These are phyloP conservation scores for Barbarea vulgaris DNA, from an alignment of 345 rosid genomes.

Conservation along the genomic window DNA sequence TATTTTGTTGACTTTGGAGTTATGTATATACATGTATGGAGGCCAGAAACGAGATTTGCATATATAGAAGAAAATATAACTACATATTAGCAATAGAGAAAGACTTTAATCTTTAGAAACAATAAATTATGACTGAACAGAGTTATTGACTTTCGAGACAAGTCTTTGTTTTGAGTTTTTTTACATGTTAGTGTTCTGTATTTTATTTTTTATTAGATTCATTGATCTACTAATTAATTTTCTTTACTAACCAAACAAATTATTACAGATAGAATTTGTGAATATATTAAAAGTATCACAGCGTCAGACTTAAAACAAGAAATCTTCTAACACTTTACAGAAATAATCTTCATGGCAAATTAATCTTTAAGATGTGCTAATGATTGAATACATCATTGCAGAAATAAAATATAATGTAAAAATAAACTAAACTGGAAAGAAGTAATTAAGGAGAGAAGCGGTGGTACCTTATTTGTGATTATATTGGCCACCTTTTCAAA, in stretches of 20 bases:
- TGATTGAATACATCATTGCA: background rate
- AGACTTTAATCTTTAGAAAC: background rate
- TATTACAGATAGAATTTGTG: background rate
- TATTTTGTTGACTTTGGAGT: background rate
- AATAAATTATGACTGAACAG: background rate
- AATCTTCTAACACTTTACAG: background rate
- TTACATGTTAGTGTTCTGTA: background rate
- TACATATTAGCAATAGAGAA: background rate
- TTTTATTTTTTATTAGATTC: background rate
- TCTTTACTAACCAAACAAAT: background rate
- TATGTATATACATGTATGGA: background rate
- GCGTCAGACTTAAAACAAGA: background rate
- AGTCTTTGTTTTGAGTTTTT: background rate
- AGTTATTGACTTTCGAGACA: background rate
- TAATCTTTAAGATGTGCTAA: background rate
- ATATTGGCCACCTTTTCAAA: too few species aligned
- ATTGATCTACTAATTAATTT: background rate
- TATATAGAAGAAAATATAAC: background rate
- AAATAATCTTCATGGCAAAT: background rate
- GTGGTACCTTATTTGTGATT: too few species aligned
- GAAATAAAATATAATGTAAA: background rate
- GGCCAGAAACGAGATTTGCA: background rate
- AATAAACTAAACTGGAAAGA: background rate
- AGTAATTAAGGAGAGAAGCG: background rate
- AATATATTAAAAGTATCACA: background rate